Base-by-base conservation (phyloP, 2,329 filamentous ascomycete genomes). In the Xylaria sp. region DNA sequence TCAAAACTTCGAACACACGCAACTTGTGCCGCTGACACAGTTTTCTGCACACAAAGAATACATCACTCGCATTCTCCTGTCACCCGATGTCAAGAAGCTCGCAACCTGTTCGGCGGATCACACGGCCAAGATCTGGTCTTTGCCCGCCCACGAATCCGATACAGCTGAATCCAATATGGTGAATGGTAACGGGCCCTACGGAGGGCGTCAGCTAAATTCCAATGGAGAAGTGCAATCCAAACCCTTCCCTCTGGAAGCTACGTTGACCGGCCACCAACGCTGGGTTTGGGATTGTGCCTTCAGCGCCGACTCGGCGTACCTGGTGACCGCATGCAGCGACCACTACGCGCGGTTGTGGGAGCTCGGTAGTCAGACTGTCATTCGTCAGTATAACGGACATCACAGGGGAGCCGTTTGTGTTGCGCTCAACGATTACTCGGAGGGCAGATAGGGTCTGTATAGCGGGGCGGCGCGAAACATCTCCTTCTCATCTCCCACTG, bases 211-310 rank as follows among this genome's bases (percentile, higher is more conserved):
- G 31, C 17, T 21, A 11, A 21, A 38, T 5, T 25, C 51, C 31
- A 62, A 62, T 49, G 57, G 67, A 59, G 43, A 68, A 62, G 41
- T 64, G 70, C n/a, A 69, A n/a, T 76, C 82, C 8, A 85, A 83
- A 75, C 89, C 82, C 41, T 95, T 91, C 69, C 90, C 89, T 9
- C 85, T 96, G 19, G 91, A 97, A 77, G 93, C 92, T 2, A 96
- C 92, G 1, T 85, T 97, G 1, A 90, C 90, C 21, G 92, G 91
- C 56, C 93, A 97, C 77, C 93, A 97, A 78, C 88, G 93, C 55
- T 97, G 93, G 93, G 93, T 97, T 1, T 97, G 93, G 93, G 93
- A 97, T 76, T 97, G 93, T 72, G 93, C 93, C 0, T 97, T 97
- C 78, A 94, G 90, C 64, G 93, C 93, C 25, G 93, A 97, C 75